Evolutionary conservation across 805 yeast species (phyloP).

Genomic region (Saturnispora saitoi): DNA sequence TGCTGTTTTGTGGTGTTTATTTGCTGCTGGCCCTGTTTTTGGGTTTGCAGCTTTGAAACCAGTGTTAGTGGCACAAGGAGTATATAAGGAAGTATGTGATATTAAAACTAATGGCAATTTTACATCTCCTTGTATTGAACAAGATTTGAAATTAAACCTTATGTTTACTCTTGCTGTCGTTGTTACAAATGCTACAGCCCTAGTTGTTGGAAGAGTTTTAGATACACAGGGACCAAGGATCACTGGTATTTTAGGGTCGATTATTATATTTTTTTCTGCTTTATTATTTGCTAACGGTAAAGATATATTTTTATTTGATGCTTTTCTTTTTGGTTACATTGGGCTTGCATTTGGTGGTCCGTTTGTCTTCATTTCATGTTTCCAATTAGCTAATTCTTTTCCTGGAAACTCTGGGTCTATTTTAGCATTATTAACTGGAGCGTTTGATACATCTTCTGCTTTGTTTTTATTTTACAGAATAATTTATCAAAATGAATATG

Average conservation of each 20-base stretch:
- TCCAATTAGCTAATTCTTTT: conserved; percentile 82
- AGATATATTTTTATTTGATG: conserved; percentile 36
- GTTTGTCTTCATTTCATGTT: conserved; percentile 80
- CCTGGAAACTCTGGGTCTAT: conserved; percentile 76
- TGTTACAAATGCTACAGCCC: conserved; percentile 73
- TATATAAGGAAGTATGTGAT: conserved; percentile 57
- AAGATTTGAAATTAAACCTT: conserved; percentile 72
- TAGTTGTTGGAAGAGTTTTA: conserved; percentile 71
- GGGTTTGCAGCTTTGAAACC: conserved; percentile 96
- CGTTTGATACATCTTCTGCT: conserved; percentile 90
- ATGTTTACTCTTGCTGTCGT: conserved; percentile 85
- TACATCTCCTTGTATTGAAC: conserved; percentile 46
- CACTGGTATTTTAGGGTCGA: conserved; percentile 67
- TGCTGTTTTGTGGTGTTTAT: conserved; percentile 78
- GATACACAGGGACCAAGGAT: conserved; percentile 76
- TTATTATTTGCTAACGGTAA: conserved; percentile 21
- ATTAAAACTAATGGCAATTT: conserved; percentile 11
- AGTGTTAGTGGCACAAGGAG: conserved; percentile 65
- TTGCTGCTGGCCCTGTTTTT: conserved; percentile 89
- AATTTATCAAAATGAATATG: conserved; percentile 39
- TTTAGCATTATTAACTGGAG: conserved; percentile 82
- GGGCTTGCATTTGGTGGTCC: conserved; percentile 87
- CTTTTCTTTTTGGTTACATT: conserved; percentile 66
- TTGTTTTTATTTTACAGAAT: conserved; percentile 69
- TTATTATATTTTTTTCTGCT: conserved; percentile 50